Conservation (phyloP, 306 rosid genomes). For the Corylus avellana region DNA sequence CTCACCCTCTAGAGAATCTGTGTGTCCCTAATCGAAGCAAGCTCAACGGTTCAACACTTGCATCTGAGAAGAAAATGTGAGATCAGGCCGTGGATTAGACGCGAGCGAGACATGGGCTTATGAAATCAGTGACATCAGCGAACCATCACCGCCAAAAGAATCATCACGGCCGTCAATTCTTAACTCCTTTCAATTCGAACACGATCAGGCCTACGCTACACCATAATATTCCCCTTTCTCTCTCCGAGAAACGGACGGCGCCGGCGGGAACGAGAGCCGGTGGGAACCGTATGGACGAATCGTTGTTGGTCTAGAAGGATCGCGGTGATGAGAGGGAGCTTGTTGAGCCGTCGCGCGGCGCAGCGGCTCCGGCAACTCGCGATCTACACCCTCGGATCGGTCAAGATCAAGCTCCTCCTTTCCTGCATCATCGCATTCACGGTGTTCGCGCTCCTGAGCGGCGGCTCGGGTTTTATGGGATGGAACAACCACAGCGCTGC, state of each 20-base stretch:
- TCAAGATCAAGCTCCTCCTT: constrained; percentile 71
- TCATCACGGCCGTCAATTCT: neutral
- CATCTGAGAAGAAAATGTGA: neutral
- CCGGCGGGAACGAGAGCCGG: neutral
- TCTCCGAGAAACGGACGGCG: neutral
- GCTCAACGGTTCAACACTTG: neutral
- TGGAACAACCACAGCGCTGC: constrained; percentile 45
- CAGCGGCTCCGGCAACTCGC: constrained; percentile 64
- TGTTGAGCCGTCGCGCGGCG: constrained; percentile 63
- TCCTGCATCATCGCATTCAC: constrained; percentile 62
- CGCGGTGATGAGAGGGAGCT: constrained; percentile 65
- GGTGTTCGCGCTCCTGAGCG: constrained; percentile 46
- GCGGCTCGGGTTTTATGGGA: constrained; percentile 50
- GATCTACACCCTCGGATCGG: constrained; percentile 65
- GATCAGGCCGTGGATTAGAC: neutral
- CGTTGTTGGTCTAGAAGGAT: neutral
- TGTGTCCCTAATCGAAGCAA: neutral
- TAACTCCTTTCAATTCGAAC: neutral
- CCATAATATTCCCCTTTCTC: neutral
- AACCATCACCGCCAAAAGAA: neutral
- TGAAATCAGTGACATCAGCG: neutral
- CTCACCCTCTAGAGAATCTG: no score
- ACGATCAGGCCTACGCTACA: neutral
- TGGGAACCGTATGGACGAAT: neutral
- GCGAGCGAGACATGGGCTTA: neutral